phyloP scores from a whole-genome alignment of 2,329 filamentous ascomycete genomes.

The Epichloe gansuensis region DNA sequence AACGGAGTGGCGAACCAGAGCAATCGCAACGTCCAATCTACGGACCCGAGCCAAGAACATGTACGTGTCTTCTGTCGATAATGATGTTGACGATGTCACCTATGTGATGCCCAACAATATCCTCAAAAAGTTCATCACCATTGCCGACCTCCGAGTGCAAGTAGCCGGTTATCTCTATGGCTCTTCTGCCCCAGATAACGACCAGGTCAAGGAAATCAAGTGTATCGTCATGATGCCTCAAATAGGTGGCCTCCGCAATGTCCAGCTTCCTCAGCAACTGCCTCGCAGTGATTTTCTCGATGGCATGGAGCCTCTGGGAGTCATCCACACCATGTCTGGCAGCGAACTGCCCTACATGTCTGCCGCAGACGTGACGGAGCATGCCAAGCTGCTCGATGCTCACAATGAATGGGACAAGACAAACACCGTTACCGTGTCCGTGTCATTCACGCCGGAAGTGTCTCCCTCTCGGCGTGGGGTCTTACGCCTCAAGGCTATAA shows the following conservation, averaged over 20 bases:
- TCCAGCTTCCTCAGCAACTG: constrained; percentile 79
- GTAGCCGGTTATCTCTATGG: constrained; percentile 95
- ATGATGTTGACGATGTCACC: constrained; percentile 79
- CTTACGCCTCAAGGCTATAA: constrained; percentile 87
- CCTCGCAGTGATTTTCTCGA: constrained; percentile 87
- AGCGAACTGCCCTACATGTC: constrained; percentile 97
- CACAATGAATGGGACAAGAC: constrained; percentile 58
- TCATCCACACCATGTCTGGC: constrained; percentile 91
- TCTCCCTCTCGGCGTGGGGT: constrained; percentile 87
- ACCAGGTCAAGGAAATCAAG: constrained; percentile 91
- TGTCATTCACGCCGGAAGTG: constrained; percentile 92
- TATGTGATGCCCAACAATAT: constrained; percentile 99
- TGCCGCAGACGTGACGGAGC: constrained; percentile 85
- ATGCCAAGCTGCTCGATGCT: constrained; percentile 76
- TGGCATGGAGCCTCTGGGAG: constrained; percentile 75
- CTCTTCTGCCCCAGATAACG: constrained; percentile 81
- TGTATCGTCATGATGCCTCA: constrained; percentile 97
- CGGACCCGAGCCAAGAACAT: constrained; percentile 94
- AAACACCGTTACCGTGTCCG: constrained; percentile 87
- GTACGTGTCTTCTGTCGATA: constrained; percentile 93
- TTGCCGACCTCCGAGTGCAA: constrained; percentile 90
- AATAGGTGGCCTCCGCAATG: constrained; percentile 82
- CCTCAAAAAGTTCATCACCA: constrained; percentile 94
- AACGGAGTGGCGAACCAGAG: constrained; percentile 95
- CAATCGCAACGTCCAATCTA: constrained; percentile 91